These are phyloP conservation scores for Tarenaya hassleriana DNA, from an alignment of 345 rosid genomes.

Conservation along the genomic window DNA sequence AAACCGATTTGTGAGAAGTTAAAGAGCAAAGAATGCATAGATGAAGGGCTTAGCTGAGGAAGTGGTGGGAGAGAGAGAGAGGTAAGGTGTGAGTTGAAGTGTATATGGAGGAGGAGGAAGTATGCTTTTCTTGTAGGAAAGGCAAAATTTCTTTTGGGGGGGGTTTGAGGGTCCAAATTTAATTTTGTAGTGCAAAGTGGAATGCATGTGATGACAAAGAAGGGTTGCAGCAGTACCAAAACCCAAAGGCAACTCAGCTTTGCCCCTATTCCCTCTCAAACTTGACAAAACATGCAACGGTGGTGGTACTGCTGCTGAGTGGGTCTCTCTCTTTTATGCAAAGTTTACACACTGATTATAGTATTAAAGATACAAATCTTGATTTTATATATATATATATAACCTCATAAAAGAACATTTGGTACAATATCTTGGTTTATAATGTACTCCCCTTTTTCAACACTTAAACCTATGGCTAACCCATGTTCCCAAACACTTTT, in stretches of 20 bases:
- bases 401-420: too few species aligned
- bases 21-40: constrained; percentile 23
- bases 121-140: constrained; percentile 69
- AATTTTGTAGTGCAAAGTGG: constrained; percentile 90
- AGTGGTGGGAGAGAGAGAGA: constrained; percentile 24
- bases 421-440: too few species aligned
- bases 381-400: too few species aligned
- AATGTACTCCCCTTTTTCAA: too few species aligned
- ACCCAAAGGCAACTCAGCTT: constrained; percentile 79
- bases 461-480: too few species aligned
- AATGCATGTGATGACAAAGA: constrained; percentile 90
- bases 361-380: too few species aligned
- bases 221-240: constrained; percentile 36
- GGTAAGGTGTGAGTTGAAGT: constrained; percentile 17
- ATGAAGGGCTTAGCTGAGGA: constrained; percentile 27
- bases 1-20: constrained; percentile 20
- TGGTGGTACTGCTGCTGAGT: too few species aligned
- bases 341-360: too few species aligned
- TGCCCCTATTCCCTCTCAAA: constrained; percentile 18
- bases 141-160: constrained; percentile 36
- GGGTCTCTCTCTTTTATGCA: too few species aligned
- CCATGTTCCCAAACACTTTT: too few species aligned
- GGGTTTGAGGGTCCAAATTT: constrained; percentile 53
- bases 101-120: constrained; percentile 27
- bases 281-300: too few species aligned